phyloP scores from a whole-genome alignment of 345 rosid species.

The Pugionium dolabratum region DNA sequence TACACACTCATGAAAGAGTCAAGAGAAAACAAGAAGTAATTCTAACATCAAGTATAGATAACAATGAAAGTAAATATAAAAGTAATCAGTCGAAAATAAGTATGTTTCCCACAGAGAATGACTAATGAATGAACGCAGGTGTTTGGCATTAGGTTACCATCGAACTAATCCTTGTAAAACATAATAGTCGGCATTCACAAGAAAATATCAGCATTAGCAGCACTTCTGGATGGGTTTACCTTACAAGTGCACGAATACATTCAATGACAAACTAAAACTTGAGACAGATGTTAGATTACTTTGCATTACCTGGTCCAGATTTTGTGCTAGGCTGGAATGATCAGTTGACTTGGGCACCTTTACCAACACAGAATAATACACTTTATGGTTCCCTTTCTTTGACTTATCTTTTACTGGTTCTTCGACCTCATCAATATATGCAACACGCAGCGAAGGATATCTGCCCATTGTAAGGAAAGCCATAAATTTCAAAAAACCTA shows the following conservation, averaged over 20 bases:
- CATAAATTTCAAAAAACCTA: slow-evolving; percentile 23
- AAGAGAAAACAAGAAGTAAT: slow-evolving; percentile 3
- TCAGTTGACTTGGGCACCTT: slow-evolving; percentile 91
- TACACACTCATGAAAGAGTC: slow-evolving; percentile 7
- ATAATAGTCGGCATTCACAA: background rate
- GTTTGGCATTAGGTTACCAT: slow-evolving; percentile 2
- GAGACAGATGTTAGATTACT: slow-evolving; percentile 2
- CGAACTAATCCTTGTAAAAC: background rate
- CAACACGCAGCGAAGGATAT: slow-evolving; percentile 97
- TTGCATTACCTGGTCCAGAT: slow-evolving; percentile 78
- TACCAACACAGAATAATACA: slow-evolving; percentile 82
- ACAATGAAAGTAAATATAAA: background rate
- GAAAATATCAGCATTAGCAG: slow-evolving; percentile 7
- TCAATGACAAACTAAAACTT: background rate
- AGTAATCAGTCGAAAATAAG: slow-evolving; percentile 1
- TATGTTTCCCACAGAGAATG: background rate
- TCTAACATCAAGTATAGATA: slow-evolving; percentile 8
- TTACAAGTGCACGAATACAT: slow-evolving; percentile 3
- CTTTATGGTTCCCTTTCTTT: slow-evolving; percentile 69
- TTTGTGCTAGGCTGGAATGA: slow-evolving; percentile 76
- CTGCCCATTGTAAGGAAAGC: slow-evolving; percentile 47
- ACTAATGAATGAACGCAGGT: slow-evolving; percentile 8
- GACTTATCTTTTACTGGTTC: slow-evolving; percentile 69
- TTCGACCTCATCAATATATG: slow-evolving; percentile 97
- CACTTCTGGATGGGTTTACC: slow-evolving; percentile 17